Conservation (phyloP, 2,329 filamentous ascomycete genomes). For the Trichoderma brevicompactum region DNA sequence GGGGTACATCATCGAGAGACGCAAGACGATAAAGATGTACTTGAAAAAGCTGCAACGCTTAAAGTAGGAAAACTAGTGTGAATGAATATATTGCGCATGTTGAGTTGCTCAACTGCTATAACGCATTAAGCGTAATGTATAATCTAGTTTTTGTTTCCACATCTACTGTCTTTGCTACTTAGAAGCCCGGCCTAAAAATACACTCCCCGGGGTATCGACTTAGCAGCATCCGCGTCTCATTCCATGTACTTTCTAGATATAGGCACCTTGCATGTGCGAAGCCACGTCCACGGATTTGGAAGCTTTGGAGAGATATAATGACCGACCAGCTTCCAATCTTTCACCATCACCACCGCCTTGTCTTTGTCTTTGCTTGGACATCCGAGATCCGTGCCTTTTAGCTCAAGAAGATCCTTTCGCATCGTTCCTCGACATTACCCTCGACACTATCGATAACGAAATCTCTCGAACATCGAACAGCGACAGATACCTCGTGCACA, state of each 20-base stretch:
- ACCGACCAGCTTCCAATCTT: conserved; percentile 1
- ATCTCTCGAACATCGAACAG: not conserved
- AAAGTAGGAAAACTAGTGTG: not conserved
- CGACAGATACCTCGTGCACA: not conserved
- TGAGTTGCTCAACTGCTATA: no score
- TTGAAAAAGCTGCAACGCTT: not conserved
- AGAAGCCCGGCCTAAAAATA: not conserved
- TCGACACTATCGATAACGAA: conserved; percentile 2
- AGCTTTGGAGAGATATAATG: conserved; percentile 17
- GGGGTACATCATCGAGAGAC: not conserved
- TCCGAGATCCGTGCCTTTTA: not conserved
- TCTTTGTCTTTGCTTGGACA: not conserved
- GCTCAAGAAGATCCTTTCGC: not conserved
- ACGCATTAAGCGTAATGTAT: no score
- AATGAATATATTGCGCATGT: no score
- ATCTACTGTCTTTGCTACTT: not conserved
- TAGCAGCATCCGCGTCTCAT: not conserved
- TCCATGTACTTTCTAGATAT: conserved; percentile 6
- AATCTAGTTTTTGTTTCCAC: not conserved
- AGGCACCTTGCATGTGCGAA: not conserved
- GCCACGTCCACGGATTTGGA: conserved; percentile 5
- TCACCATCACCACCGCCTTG: not conserved
- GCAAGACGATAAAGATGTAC: conserved; percentile 13
- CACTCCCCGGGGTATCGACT: not conserved
- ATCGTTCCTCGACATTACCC: not conserved